phyloP scores from a whole-genome alignment of 2,329 filamentous ascomycete species.

The Didymella arachidicola region DNA sequence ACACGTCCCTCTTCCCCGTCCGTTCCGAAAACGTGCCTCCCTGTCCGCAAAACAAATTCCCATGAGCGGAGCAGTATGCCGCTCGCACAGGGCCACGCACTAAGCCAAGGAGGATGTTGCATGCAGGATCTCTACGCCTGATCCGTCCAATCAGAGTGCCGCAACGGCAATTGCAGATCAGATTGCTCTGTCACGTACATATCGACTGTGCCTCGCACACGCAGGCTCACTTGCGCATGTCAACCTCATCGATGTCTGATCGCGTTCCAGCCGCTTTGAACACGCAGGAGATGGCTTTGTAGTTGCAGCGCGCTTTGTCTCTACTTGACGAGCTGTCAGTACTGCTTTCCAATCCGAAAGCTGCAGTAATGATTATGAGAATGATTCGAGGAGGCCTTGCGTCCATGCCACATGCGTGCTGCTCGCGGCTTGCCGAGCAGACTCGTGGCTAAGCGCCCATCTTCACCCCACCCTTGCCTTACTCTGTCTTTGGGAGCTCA shows the following conservation, averaged over 20 bases:
- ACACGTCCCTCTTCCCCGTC: neutral
- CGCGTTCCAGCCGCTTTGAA: neutral
- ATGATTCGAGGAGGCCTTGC: no score
- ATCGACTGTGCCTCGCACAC: neutral
- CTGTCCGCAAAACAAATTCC: neutral
- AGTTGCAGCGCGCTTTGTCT: no score
- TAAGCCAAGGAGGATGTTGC: slow-evolving; percentile 5
- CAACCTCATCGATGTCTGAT: neutral
- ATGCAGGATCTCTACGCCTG: slow-evolving; percentile 5
- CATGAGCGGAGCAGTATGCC: neutral
- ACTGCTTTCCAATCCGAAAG: neutral
- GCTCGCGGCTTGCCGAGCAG: neutral
- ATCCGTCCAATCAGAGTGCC: neutral
- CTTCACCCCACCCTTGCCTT: slow-evolving; percentile 19
- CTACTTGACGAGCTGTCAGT: no score
- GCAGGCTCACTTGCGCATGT: neutral
- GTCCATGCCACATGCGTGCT: neutral
- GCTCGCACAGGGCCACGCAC: neutral
- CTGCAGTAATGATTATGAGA: no score
- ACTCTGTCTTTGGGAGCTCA: slow-evolving; percentile 19
- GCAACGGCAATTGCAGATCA: neutral
- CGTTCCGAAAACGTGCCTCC: neutral
- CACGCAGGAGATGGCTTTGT: neutral
- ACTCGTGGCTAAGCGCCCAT: slow-evolving; percentile 26
- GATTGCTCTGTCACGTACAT: neutral